phyloP scores from a whole-genome alignment of 2,329 filamentous ascomycete genomes.

The Kalmusia sp. region DNA sequence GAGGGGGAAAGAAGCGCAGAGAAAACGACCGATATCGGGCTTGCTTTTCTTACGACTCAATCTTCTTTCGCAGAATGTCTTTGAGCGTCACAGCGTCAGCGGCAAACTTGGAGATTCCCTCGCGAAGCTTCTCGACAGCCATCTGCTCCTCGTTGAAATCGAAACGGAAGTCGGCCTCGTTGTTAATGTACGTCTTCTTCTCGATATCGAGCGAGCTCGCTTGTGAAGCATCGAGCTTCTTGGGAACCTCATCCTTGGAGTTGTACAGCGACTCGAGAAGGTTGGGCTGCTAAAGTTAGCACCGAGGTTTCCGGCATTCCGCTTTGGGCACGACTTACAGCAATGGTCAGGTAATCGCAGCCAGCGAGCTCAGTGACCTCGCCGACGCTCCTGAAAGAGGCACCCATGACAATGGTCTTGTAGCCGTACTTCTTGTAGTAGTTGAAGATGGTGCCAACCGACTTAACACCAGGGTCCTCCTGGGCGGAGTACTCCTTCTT shows the following conservation, averaged over 20 bases:
- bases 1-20: not conserved
- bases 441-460: slow-evolving; percentile 94
- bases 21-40: slow-evolving; percentile 35
- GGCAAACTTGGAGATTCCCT: slow-evolving; percentile 99
- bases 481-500: slow-evolving; percentile 91
- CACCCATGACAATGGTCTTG: slow-evolving; percentile 99
- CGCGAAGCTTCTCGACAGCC: slow-evolving; percentile 98
- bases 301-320: not conserved
- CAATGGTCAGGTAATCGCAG: slow-evolving; percentile 98
- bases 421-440: slow-evolving; percentile 99
- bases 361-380: slow-evolving; percentile 98
- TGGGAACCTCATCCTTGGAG: slow-evolving; percentile 79
- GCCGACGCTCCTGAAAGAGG: slow-evolving; percentile 93
- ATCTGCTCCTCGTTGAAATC: slow-evolving; percentile 99
- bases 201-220: slow-evolving; percentile 75
- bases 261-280: slow-evolving; percentile 94
- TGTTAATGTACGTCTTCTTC: slow-evolving; percentile 89
- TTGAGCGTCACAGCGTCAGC: slow-evolving; percentile 95
- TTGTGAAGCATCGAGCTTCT: slow-evolving; percentile 83
- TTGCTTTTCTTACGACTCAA: slow-evolving; percentile 53
- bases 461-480: slow-evolving; percentile 96
- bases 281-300: slow-evolving; percentile 68
- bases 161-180: slow-evolving; percentile 94
- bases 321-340: slow-evolving; percentile 63
- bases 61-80: slow-evolving; percentile 88